Evolutionary conservation across 768 basidiomycete species (phyloP).

Genomic region (Tubosaeta sp.): DNA sequence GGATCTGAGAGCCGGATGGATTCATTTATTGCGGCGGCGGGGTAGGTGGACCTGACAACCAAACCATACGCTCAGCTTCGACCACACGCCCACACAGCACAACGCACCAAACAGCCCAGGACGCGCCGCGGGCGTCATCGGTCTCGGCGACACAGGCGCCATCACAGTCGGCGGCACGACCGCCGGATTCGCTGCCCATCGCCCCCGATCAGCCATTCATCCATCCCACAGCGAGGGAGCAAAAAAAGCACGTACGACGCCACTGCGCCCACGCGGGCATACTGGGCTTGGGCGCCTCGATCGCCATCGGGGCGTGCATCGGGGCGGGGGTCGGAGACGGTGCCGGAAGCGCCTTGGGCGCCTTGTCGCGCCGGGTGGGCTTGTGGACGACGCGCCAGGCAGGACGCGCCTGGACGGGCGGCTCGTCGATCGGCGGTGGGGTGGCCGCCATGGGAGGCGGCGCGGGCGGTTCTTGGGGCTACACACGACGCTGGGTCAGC

Average conservation of each 20-base stretch:
- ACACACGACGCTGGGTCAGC: no score
- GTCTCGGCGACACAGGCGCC: conserved; percentile 27
- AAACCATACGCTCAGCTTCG: background rate
- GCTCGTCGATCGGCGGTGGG: conserved; percentile 42
- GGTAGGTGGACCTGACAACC: conserved; percentile 31
- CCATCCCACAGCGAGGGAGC: no score
- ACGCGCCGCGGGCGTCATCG: conserved; percentile 48
- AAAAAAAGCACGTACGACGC: conserved; percentile 51
- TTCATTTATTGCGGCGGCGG: conserved; percentile 5
- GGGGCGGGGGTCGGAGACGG: conserved; percentile 29
- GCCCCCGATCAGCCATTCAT: no score
- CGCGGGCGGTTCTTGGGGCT: conserved; percentile 34
- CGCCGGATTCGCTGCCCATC: conserved; percentile 69
- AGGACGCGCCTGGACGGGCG: conserved; percentile 50
- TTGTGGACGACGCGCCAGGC: conserved; percentile 75
- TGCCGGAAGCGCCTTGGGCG: conserved; percentile 40
- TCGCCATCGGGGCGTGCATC: conserved; percentile 19
- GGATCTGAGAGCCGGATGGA: no score
- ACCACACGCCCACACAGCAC: background rate
- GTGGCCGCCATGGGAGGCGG: conserved; percentile 38
- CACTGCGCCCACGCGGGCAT: conserved; percentile 83
- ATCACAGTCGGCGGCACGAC: conserved; percentile 51
- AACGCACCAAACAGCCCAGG: conserved; percentile 62
- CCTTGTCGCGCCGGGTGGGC: conserved; percentile 50
- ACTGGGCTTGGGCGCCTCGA: conserved; percentile 46